Base-by-base conservation (phyloP, 495 filamentous ascomycete species). In the Trichoderma orchidacearum region DNA sequence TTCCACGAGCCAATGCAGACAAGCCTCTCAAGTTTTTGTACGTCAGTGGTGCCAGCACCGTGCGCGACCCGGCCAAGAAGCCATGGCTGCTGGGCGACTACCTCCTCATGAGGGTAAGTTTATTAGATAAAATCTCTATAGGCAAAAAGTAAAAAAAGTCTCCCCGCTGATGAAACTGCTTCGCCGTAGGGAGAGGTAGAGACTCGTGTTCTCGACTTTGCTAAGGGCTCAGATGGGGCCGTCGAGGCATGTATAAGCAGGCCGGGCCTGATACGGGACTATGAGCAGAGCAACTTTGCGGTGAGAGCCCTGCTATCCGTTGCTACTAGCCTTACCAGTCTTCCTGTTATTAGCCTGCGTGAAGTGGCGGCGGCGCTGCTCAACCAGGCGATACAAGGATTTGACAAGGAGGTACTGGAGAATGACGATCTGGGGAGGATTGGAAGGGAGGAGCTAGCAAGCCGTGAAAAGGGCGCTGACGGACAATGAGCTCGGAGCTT, bases 11-110 rank as follows among this genome's bases (percentile, higher is more conserved):
- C 38, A 45, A 56, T 36, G 18, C 28, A 48, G n/a, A n/a, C 23
- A 60, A 63, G 53, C 66, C 64, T 15, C 69, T 76, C 32, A 61
- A 68, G 12, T 82, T 80, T 58, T 53, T 79, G 12, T 79, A 78
- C 52, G 62, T 74, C 18, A 77, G 73, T 57, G 76, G 73, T 28
- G 59, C 59, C 8, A 65, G 63, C 6, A 60, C 66, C 6, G 63
- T 66, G 58, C 59, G 71, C 18, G 75, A 77, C 57, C 66, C 60
- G 35, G 63, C 52, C 9, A 66, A 74, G 61, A 70, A 58, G 56
- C 72, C 72, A 8, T 38, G 52, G 9, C 29, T 75, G 13, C 34
- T 72, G 59, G 59, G 60, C 0, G 68, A 75, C 9, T 78, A 76
- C 51, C 58, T 50, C 17, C 45, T 74, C n/a, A 70, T 79, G 68